Evolutionary conservation across 768 basidiomycete species (phyloP).

Genomic region (Amanita rubescens): DNA sequence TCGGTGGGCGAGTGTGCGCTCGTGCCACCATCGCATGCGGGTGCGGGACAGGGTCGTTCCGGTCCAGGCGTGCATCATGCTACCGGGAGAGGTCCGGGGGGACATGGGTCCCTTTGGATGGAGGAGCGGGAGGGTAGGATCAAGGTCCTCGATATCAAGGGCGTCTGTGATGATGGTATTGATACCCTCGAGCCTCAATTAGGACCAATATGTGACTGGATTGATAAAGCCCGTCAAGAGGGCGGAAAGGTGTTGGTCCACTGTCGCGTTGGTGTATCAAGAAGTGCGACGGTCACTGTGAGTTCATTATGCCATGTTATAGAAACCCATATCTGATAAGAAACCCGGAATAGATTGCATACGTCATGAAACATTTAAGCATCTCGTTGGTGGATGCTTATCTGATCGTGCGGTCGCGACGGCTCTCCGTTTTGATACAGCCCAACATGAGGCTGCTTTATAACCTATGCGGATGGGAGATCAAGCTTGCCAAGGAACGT

Average conservation of each 20-base stretch:
- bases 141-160: slow-evolving; percentile 86
- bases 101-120: slow-evolving; percentile 75
- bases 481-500: slow-evolving; percentile 76
- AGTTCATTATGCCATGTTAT: slow-evolving; percentile 31
- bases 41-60: slow-evolving; percentile 11
- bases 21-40: slow-evolving; percentile 44
- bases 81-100: slow-evolving; percentile 37
- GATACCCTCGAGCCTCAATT: slow-evolving; percentile 89
- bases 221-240: slow-evolving; percentile 71
- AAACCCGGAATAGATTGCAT: slow-evolving; percentile 62
- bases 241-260: slow-evolving; percentile 93
- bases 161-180: slow-evolving; percentile 93
- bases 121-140: slow-evolving; percentile 87
- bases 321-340: not conserved
- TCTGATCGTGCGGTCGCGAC: slow-evolving; percentile 82
- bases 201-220: slow-evolving; percentile 87
- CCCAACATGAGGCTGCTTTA: slow-evolving; percentile 95
- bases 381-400: slow-evolving; percentile 91
- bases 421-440: slow-evolving; percentile 87
- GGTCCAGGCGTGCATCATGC: slow-evolving; percentile 28
- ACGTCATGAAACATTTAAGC: slow-evolving; percentile 89
- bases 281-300: slow-evolving; percentile 88
- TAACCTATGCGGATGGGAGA: slow-evolving; percentile 93
- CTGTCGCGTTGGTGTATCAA: slow-evolving; percentile 97
- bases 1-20: slow-evolving; percentile 95